phyloP scores from a whole-genome alignment of 2,329 filamentous ascomycete genomes.

The Onygenales sp. region DNA sequence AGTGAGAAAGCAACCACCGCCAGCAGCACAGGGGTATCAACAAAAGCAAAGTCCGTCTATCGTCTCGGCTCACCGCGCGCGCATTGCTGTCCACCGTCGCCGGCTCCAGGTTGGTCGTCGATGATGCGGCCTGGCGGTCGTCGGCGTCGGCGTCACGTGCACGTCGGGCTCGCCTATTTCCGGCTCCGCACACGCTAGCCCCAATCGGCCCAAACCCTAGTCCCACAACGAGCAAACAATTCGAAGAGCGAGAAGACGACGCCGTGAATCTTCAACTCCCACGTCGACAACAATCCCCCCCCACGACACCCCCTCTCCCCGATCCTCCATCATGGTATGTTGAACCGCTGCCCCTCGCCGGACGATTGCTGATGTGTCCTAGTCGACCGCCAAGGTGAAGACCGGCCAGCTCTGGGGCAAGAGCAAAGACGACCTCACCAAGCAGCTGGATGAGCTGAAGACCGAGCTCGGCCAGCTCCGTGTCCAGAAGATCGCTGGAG shows the following conservation, averaged over 20 bases:
- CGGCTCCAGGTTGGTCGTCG: neutral
- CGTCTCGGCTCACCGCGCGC: neutral
- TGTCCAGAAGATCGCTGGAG: conserved; percentile 94
- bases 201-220: conserved; percentile 32
- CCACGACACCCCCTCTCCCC: conserved; percentile 40
- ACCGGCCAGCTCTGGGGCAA: conserved; percentile 95
- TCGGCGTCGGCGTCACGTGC: conserved; percentile 10
- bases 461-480: conserved; percentile 90
- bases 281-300: conserved; percentile 42
- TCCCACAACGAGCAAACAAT: conserved; percentile 31
- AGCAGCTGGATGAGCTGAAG: conserved; percentile 93
- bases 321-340: conserved; percentile 36
- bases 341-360: neutral
- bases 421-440: conserved; percentile 96
- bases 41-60: neutral
- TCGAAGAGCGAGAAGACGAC: conserved; percentile 20
- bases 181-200: conserved; percentile 15
- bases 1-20: too few relatives aligned
- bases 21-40: neutral
- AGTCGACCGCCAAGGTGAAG: conserved; percentile 75
- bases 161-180: conserved; percentile 19
- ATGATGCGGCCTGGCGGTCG: neutral
- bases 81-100: neutral
- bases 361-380: conserved; percentile 11
- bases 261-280: conserved; percentile 31